Evolutionary conservation across 257 asterid genomes (phyloP), one percentile per base, ranked within the genome.

Genomic region (Fraxinus anomala): DNA sequence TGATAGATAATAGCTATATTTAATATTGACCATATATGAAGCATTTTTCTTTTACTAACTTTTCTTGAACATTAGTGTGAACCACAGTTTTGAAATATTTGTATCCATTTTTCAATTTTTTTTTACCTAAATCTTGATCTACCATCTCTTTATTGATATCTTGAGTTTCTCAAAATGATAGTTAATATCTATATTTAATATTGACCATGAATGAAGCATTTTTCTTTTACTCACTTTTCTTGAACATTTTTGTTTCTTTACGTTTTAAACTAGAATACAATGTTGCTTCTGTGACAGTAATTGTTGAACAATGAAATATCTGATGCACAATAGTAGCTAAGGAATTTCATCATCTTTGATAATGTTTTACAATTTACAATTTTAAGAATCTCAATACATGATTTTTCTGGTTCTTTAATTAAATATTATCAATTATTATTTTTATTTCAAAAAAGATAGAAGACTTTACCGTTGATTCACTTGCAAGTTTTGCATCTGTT

Each of bases 401-500:
- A 56, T 5, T 80, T 70, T 76, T 28, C 63, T 6, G 37, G 5
- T 28, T 73, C 37, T 26, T 3, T 37, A 14, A 73, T 54, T 26
- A 21, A 74, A 51, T 9, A 21, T 34, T 24, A 13, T 63, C 19
- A 63, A 10, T 7, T 63, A 23, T 13, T 23, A 11, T 33, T n/a
- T 30, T 72, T 10, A 28, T 44, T 74, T 44, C 67, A 12, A n/a
- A 73, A 73, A 26, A 21, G 49, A 40, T 40, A 7, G 33, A 37
- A 70, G 79, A 67, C 36, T 40, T 73, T 86, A 91, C 97, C 95
- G 79, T 73, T 91, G 90, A 77, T 77, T 88, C 81, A 86, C 89
- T 83, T 89, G 95, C 87, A 91, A 84, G 82, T 80, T 86, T 71
- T 90, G 91, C 63, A 91, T 77, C 82, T 88, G 92, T 79, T 89